Base-by-base conservation (phyloP, 2,329 filamentous ascomycete species). In the Hymenoscyphus albidus region DNA sequence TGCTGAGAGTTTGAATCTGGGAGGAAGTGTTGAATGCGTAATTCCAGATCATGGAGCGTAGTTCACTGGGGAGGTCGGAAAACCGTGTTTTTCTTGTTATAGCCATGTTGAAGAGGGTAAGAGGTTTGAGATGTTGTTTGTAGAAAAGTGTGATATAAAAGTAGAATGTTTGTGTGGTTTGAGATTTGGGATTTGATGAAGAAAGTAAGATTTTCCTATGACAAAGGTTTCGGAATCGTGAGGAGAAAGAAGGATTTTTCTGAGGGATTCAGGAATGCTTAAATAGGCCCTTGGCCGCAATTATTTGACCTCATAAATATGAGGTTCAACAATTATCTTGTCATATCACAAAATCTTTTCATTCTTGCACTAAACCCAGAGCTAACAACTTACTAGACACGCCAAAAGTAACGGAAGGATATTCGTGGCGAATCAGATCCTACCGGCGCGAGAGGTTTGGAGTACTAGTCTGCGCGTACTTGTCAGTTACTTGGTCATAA, bases 11-110 rank as follows among this genome's bases (percentile, higher is more conserved):
- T 18, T 42, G 27, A 38, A 42, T 44, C 14, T 62, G 32, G 18
- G 60, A 40, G 31, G 31, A 48, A 9, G 48, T 16, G 5, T 32
- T 32, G 10, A 62, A 31, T 14, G 60, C 60, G 48, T 16, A 16
- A 12, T 35, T n/a, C 60, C 48, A 62, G 16, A 62, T 62, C 39
- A 39, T 9, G 38, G 7, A 48, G 9, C 60, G 60, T 4, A 62
- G 32, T 13, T 62, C 60, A 12, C 9, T 16, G 13, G 60, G 60
- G 12, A 62, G 48, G 16, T 62, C 13, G 7, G 32, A 39, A 35
- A 62, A 62, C n/a, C 14, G n/a, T 9, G 60, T 14, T 9, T 56
- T 40, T 27, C 16, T 27, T 5, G 13, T 4, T 54, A 48, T 18
- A 10, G 12, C 6, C 60, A 51, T 62, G 14, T n/a, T 31, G n/a